Conservation (phyloP, 2,329 filamentous ascomycete species). For the Hymenoscyphus fraxineus region DNA sequence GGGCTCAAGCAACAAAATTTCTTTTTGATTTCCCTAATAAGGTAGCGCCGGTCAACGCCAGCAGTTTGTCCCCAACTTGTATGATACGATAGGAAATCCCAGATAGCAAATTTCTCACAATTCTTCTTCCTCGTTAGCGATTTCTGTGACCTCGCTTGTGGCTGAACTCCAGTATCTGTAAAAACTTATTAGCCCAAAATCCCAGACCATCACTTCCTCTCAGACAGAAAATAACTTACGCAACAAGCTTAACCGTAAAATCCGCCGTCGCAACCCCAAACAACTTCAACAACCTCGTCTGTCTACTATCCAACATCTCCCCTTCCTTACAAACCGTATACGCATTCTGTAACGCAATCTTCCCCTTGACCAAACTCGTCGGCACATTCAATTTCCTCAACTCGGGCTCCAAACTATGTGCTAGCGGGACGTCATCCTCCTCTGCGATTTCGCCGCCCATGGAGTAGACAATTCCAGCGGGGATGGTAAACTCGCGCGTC, state of each 20-base stretch:
- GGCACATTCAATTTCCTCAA: slow-evolving; percentile 86
- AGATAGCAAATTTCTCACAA: slow-evolving; percentile 13
- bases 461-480: slow-evolving; percentile 76
- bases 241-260: slow-evolving; percentile 78
- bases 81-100: slow-evolving; percentile 32
- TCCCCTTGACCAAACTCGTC: slow-evolving; percentile 82
- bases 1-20: slow-evolving; percentile 29
- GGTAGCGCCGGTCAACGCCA: slow-evolving; percentile 35
- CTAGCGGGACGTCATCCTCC: slow-evolving; percentile 80
- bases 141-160: slow-evolving; percentile 56
- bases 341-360: slow-evolving; percentile 64
- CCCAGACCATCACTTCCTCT: not conserved
- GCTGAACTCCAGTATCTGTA: slow-evolving; percentile 59
- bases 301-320: slow-evolving; percentile 79
- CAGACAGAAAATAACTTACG: slow-evolving; percentile 45
- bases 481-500: slow-evolving; percentile 72
- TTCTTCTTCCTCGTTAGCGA: slow-evolving; percentile 43
- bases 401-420: slow-evolving; percentile 86
- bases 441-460: slow-evolving; percentile 73
- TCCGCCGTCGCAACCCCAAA: slow-evolving; percentile 89
- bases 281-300: slow-evolving; percentile 90
- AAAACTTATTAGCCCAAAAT: slow-evolving; percentile 18
- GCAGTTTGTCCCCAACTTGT: slow-evolving; percentile 30
- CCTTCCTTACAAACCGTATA: slow-evolving; percentile 73
- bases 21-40: slow-evolving; percentile 29